Evolutionary conservation across 495 filamentous ascomycete species (phyloP).

Genomic region (Copromyces sp.): DNA sequence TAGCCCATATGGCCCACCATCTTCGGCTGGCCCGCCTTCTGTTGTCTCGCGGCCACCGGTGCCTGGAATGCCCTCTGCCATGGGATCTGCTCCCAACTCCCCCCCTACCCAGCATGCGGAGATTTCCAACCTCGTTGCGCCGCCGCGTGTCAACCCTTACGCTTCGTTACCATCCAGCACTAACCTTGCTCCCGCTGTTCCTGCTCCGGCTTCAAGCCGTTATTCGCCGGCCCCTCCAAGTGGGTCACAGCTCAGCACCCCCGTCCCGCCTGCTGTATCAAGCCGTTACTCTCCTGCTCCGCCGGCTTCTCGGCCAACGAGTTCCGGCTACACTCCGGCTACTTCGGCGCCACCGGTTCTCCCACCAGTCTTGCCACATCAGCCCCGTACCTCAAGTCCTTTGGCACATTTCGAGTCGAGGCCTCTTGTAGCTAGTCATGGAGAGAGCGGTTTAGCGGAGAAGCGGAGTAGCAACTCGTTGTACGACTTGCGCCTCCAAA

Average conservation of each 20-base stretch:
- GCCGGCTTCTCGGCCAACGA: conserved; percentile 25
- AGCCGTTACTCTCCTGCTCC: conserved; percentile 47
- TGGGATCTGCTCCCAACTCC: neutral
- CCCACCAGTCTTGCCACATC: conserved; percentile 56
- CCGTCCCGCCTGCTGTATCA: conserved; percentile 28
- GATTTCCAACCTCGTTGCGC: conserved; percentile 36
- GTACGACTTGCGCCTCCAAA: conserved; percentile 34
- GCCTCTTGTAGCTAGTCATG: conserved; percentile 19
- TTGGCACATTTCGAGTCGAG: conserved; percentile 54
- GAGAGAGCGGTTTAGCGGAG: conserved; percentile 25
- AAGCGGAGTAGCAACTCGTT: conserved; percentile 37
- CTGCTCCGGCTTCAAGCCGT: conserved; percentile 29
- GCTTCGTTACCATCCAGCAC: conserved; percentile 34
- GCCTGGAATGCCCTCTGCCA: conserved; percentile 13
- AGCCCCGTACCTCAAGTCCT: conserved; percentile 77
- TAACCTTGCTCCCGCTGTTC: conserved; percentile 31
- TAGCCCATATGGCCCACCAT: conserved; percentile 23
- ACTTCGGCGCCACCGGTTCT: conserved; percentile 38
- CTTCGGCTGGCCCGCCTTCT: conserved; percentile 22
- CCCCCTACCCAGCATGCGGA: conserved; percentile 16
- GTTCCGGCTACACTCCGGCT: conserved; percentile 30
- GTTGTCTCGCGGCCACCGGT: conserved; percentile 5
- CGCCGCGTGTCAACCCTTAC: conserved; percentile 56
- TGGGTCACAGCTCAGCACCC: conserved; percentile 23
- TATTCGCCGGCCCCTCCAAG: conserved; percentile 54